Percentiles rank a stretch among this genome's conserved stretches.
These are phyloP conservation scores for Saccharum hybrid DNA, from an alignment of 202 grass and related monocot species.

Conservation along the genomic window DNA sequence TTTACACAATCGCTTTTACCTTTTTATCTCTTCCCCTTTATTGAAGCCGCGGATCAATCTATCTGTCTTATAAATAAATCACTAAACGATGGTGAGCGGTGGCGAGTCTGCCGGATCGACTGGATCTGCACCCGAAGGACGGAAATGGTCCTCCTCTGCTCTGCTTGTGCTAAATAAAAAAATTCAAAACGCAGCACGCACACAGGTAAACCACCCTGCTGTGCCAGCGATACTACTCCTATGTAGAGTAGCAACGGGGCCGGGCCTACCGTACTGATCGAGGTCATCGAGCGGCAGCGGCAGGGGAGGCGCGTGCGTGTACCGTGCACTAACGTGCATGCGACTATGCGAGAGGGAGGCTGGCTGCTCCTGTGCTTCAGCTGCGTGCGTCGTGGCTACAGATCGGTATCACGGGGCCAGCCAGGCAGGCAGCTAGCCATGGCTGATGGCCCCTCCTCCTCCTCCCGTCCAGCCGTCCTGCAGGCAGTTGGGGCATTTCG, in stretches of 20 bases:
- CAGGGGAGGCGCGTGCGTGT: too few species aligned
- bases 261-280: too few species aligned
- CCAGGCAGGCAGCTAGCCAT: background rate
- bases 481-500: background rate
- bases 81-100: background rate
- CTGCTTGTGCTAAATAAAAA: too few species aligned
- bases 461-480: background rate
- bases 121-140: background rate
- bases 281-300: too few species aligned
- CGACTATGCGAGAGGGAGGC: background rate
- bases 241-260: too few species aligned
- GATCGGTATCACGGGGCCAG: background rate
- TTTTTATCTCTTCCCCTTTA: background rate
- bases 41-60: too few species aligned
- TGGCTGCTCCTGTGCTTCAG: background rate
- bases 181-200: background rate
- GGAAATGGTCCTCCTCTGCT: background rate
- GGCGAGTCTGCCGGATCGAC: background rate
- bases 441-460: too few species aligned
- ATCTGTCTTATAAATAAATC: background rate
- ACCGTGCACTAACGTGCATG: background rate
- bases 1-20: background rate
- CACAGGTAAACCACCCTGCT: background rate
- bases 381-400: background rate
- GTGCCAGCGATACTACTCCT: too few species aligned